phyloP scores from a whole-genome alignment of 495 filamentous ascomycete genomes.

The Terfezia boudieri region DNA sequence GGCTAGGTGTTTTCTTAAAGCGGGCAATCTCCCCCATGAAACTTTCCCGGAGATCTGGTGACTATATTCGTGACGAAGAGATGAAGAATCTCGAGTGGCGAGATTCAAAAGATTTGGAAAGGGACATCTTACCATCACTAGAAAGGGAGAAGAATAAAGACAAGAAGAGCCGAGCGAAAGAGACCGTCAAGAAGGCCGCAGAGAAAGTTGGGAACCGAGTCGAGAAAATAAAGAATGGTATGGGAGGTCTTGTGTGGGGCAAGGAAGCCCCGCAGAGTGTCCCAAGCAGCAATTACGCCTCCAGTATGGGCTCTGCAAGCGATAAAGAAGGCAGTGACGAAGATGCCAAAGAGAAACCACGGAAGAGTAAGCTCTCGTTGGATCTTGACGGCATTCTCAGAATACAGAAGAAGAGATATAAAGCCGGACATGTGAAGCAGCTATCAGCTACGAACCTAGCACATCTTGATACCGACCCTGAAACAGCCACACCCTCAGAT shows the following conservation, averaged over 20 bases:
- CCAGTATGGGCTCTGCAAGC: background rate
- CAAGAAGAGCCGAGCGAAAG: constrained; percentile 6
- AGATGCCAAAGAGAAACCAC: background rate
- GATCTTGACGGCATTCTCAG: background rate
- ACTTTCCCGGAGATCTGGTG: background rate
- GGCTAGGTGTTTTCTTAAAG: background rate
- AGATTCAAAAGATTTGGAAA: background rate
- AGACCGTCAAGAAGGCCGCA: constrained; percentile 6
- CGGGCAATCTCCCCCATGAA: background rate
- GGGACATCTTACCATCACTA: background rate
- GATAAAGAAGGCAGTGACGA: background rate
- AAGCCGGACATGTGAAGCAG: background rate
- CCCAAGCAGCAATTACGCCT: background rate
- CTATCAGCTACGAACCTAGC: background rate
- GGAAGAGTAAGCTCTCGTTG: background rate
- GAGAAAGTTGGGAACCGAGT: constrained; percentile 4
- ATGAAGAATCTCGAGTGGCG: background rate
- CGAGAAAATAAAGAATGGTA: constrained; percentile 16
- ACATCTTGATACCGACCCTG: background rate
- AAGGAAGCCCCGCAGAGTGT: background rate
- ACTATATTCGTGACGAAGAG: background rate
- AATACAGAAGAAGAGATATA: background rate
- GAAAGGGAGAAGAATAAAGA: constrained; percentile 3
- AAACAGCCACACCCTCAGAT: background rate
- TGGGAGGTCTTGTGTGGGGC: background rate